These are phyloP conservation scores for Fusarium equiseti DNA, from an alignment of 2,329 filamentous ascomycete genomes.

Conservation along the genomic window DNA sequence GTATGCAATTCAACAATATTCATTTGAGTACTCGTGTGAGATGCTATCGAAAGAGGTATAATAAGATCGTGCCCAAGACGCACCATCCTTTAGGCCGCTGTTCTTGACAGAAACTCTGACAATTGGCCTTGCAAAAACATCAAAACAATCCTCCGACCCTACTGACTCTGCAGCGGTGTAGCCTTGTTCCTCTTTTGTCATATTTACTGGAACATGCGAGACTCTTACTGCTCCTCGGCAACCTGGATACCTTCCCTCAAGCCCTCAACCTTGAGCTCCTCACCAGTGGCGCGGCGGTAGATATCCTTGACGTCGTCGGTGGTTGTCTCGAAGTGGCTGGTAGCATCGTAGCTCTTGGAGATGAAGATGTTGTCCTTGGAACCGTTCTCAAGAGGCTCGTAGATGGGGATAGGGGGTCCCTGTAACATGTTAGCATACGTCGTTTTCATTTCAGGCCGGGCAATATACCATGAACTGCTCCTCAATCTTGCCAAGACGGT, in stretches of 20 bases:
- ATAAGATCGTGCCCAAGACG: constrained; percentile 44
- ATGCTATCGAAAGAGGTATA: constrained; percentile 49
- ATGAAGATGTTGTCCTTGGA: constrained; percentile 93
- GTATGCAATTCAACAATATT: constrained; percentile 20
- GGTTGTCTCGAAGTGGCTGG: constrained; percentile 94
- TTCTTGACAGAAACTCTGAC: constrained; percentile 10
- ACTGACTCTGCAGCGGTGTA: constrained; percentile 17
- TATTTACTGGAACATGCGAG: constrained; percentile 3
- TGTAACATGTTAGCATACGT: constrained; percentile 45
- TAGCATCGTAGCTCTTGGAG: constrained; percentile 98
- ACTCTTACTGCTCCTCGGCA: constrained; percentile 69
- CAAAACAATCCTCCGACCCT: constrained; percentile 32
- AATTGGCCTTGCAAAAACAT: constrained; percentile 14
- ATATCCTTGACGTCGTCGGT: constrained; percentile 95
- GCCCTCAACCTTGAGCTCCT: constrained; percentile 89
- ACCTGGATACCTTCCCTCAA: constrained; percentile 84
- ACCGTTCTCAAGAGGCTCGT: constrained; percentile 88
- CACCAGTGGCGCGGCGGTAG: constrained; percentile 83
- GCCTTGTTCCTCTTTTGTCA: constrained; percentile 25
- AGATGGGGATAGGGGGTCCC: constrained; percentile 89
- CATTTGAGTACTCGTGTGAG: constrained; percentile 34
- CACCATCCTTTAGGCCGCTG: constrained; percentile 28
- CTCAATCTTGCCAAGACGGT: constrained; percentile 91
- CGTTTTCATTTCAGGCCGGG: not conserved
- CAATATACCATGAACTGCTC: constrained; percentile 89